Base-by-base conservation (phyloP, 2,329 filamentous ascomycete species). In the Thielaviopsis ethacetica region DNA sequence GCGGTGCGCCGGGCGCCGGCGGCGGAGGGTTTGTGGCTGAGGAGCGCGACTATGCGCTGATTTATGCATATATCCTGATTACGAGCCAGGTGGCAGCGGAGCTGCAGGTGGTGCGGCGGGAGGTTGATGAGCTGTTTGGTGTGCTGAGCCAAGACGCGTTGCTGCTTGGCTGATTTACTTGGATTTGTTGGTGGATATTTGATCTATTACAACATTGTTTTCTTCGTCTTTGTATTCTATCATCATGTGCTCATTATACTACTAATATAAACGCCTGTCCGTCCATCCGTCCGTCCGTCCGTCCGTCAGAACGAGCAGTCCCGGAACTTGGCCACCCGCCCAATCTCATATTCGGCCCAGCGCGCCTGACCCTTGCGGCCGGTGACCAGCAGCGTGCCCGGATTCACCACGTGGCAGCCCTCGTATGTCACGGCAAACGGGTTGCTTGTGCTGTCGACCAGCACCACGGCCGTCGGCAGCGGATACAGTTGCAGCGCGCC, bases 331-430 rank as follows among this genome's bases (percentile, higher is more conserved):
- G 85, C 86, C 59, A 78, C 75, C 55, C 75, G 78, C 26, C 81
- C 77, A 51, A 88, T 70, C 70, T 87, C 86, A 73, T 91, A 97
- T 72, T 97, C 93, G 1, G 91, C 77, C 91, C 93, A 97, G 62
- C 84, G 78, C 5, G 83, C 86, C 6, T 84, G 80, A 3, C 83
- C 82, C 63, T 82, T 80, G 57, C 83, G 77, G 0, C 84, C 85
- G 0, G 80, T 74, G 0, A 88, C 83, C 24, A 94, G 77, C 55
- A 98, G 71, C 54, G 79, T 77, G 5, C 90, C 89, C 0, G 93
- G 91, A 68, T 98, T 98, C 80, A 98, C 84, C 38, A 96, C 91
- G 72, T 93, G 88, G 67, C 93, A 97, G 0, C 91, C 91, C 70
- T 95, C 91, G 67, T 97, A 97, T 15, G 88, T 95, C 63, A 96